Conservation (phyloP, 2,329 filamentous ascomycete genomes). For the Rutstroemia sp. region DNA sequence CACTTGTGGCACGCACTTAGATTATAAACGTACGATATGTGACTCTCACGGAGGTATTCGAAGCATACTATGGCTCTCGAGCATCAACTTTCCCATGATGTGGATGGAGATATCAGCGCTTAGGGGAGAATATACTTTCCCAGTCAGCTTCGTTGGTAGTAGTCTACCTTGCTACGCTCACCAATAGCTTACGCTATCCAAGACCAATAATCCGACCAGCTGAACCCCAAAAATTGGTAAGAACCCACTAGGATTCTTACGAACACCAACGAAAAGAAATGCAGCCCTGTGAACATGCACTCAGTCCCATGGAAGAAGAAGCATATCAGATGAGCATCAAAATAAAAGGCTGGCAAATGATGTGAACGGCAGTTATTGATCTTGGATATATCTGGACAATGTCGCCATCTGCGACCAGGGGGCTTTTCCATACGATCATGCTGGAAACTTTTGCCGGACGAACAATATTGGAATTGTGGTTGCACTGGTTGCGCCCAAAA, state of each 20-base stretch:
- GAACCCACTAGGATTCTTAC: not conserved
- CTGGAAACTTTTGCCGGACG: conserved; percentile 9
- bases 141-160: not conserved
- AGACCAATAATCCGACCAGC: not conserved
- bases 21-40: conserved; percentile 9
- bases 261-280: not conserved
- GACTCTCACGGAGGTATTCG: conserved; percentile 3
- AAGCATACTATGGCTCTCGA: conserved; percentile 2
- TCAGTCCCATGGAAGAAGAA: not conserved
- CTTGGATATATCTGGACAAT: conserved; percentile 9
- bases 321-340: conserved; percentile 7
- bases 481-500: not conserved
- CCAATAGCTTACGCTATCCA: not conserved
- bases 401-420: conserved; percentile 5
- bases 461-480: not conserved
- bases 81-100: not conserved
- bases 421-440: conserved; percentile 2
- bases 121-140: not conserved
- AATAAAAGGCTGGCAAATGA: not conserved
- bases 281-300: conserved; percentile 5
- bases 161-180: not conserved
- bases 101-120: not conserved
- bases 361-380: conserved; percentile 7
- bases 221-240: not conserved
- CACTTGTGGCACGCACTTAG: not conserved